A percentile compares a stretch with the other conserved stretches of the same genome.
Evolutionary conservation across 768 basidiomycete genomes (phyloP).

Genomic region (Rhodocollybia butyracea): DNA sequence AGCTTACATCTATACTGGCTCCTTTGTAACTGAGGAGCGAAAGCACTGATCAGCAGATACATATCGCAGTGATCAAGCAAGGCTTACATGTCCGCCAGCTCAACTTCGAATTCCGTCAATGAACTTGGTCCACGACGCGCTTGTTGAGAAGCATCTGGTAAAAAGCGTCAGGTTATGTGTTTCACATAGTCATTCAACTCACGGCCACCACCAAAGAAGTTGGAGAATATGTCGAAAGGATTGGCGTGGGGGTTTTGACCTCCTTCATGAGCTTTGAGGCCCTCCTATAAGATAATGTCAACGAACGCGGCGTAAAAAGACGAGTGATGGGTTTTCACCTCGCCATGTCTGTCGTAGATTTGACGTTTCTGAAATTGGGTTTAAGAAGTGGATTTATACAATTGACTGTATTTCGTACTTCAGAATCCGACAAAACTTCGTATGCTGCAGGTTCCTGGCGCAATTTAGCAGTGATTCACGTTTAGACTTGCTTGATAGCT

Average conservation of each 20-base stretch:
- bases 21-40: conserved; percentile 75
- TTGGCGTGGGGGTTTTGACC: conserved; percentile 78
- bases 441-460: conserved; percentile 56
- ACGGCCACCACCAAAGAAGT: conserved; percentile 87
- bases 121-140: conserved; percentile 73
- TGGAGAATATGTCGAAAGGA: conserved; percentile 93
- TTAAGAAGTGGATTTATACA: neutral
- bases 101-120: conserved; percentile 80
- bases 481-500: conserved; percentile 12
- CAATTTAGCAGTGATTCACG: neutral
- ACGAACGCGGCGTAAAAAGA: neutral
- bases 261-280: conserved; percentile 86
- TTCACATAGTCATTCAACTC: conserved; percentile 24
- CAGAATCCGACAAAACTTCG: conserved; percentile 86
- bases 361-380: conserved; percentile 67
- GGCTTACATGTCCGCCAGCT: conserved; percentile 77
- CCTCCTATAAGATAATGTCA: conserved; percentile 52
- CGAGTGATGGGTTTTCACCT: conserved; percentile 46
- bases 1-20: conserved; percentile 73
- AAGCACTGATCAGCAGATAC: conserved; percentile 7
- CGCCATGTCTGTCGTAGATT: conserved; percentile 94
- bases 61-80: neutral
- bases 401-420: conserved; percentile 43
- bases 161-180: neutral
- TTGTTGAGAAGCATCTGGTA: conserved; percentile 53